A percentile compares a stretch with the other conserved stretches of the same genome.
phyloP scores from a whole-genome alignment of 2,329 filamentous ascomycete species.

The Colletotrichum acutatum region DNA sequence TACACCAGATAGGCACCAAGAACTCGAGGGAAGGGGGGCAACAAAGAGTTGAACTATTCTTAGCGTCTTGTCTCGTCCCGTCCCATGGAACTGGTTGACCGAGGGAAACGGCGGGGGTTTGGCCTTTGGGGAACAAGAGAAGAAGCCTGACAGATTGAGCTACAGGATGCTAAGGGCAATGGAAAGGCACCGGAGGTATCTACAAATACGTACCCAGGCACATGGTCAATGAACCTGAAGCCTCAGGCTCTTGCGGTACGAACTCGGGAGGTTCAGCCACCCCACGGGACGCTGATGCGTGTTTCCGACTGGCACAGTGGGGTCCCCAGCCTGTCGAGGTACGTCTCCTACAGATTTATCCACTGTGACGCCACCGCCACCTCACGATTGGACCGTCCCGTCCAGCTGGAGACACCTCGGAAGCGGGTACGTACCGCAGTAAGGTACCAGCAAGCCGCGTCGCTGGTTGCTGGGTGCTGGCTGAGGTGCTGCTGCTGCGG shows the following conservation, averaged over 20 bases:
- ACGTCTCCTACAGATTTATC: neutral
- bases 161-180: neutral
- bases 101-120: conserved; percentile 7
- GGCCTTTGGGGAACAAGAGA: neutral
- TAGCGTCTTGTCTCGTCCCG: neutral
- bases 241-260: neutral
- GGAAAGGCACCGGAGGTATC: neutral
- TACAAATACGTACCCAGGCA: neutral
- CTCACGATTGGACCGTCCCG: neutral
- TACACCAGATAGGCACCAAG: neutral
- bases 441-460: neutral
- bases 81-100: conserved; percentile 13
- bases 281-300: conserved; percentile 30
- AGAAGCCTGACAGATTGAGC: conserved; percentile 1
- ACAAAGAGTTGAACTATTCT: conserved; percentile 1
- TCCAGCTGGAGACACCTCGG: neutral
- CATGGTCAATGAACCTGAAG: neutral
- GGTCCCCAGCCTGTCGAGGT: neutral
- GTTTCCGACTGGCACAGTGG: conserved; percentile 31
- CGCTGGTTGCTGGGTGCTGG: conserved; percentile 13
- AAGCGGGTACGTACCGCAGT: neutral
- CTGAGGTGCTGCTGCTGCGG: neutral
- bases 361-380: conserved; percentile 26
- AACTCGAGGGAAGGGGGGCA: neutral
- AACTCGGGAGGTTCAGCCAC: conserved; percentile 9